A percentile compares a stretch with the other conserved stretches of the same genome.
These are phyloP conservation scores for Cercospora beticola DNA, from an alignment of 2,329 filamentous ascomycete genomes.

Conservation along the genomic window DNA sequence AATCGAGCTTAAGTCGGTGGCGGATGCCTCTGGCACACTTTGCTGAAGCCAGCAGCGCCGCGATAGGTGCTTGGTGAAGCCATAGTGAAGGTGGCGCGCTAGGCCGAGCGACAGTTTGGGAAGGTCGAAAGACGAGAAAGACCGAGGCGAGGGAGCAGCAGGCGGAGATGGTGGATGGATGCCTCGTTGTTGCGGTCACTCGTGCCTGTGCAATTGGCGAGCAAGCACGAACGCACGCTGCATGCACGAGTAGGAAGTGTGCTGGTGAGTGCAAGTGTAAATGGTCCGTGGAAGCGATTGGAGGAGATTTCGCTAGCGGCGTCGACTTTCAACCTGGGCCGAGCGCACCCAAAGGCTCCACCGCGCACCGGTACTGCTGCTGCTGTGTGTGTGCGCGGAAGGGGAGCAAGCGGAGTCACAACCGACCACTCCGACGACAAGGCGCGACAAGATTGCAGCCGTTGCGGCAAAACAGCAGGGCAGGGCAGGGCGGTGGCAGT, in stretches of 20 bases:
- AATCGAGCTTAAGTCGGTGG: conserved; percentile 23
- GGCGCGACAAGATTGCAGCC: conserved; percentile 12
- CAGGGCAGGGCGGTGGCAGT: background rate
- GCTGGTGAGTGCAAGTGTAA: background rate
- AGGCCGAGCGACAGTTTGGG: background rate
- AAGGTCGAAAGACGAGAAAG: conserved; percentile 4
- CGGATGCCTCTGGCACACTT: conserved; percentile 19
- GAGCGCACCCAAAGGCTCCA: background rate
- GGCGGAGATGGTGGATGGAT: background rate
- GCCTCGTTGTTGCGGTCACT: background rate
- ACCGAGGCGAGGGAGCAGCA: background rate
- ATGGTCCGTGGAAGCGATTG: no score
- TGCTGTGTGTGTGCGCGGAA: background rate
- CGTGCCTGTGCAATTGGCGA: background rate
- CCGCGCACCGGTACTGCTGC: background rate
- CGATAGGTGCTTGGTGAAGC: conserved; percentile 4
- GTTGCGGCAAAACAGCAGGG: background rate
- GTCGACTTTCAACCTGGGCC: background rate
- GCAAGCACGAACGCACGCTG: background rate
- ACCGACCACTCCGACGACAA: conserved; percentile 10
- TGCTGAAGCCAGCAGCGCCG: background rate
- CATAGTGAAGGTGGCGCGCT: conserved; percentile 22
- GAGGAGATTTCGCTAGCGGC: background rate
- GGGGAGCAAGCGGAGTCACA: conserved; percentile 6
- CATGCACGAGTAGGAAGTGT: background rate